phyloP scores from a whole-genome alignment of 2,329 filamentous ascomycete genomes.

The Alternaria alternata region DNA sequence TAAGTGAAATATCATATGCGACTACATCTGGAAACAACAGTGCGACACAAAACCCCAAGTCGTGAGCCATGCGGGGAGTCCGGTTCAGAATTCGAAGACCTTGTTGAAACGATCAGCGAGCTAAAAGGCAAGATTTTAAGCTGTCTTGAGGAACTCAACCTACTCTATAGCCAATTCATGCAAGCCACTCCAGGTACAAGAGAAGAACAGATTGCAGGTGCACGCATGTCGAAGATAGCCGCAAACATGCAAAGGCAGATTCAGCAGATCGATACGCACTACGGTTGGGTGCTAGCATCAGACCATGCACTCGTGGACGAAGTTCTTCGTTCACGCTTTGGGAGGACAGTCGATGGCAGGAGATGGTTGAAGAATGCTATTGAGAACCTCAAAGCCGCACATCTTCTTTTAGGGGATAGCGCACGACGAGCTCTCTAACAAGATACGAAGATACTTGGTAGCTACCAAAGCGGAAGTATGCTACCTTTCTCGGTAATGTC shows the following conservation, averaged over 20 bases:
- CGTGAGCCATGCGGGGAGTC: neutral
- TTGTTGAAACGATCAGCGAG: neutral
- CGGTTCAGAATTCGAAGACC: neutral
- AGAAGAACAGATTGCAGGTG: neutral
- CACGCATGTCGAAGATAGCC: neutral
- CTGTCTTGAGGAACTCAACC: neutral
- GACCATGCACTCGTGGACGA: constrained; percentile 3
- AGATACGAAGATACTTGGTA: neutral
- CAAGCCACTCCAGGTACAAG: neutral
- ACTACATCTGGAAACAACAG: neutral
- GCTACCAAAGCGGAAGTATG: neutral
- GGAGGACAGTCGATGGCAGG: neutral
- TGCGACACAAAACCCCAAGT: neutral
- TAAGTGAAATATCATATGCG: neutral
- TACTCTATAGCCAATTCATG: neutral
- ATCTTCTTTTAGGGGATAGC: neutral
- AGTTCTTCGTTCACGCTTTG: neutral
- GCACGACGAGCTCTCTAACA: neutral
- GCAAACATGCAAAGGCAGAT: neutral
- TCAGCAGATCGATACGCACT: constrained; percentile 11
- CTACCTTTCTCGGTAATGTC: neutral
- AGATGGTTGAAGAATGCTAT: constrained; percentile 2
- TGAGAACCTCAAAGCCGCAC: neutral
- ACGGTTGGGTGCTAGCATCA: constrained; percentile 16
- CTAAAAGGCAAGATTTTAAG: neutral